Conservation (phyloP, 148 eudicot genomes). For the Cornus suecica region DNA sequence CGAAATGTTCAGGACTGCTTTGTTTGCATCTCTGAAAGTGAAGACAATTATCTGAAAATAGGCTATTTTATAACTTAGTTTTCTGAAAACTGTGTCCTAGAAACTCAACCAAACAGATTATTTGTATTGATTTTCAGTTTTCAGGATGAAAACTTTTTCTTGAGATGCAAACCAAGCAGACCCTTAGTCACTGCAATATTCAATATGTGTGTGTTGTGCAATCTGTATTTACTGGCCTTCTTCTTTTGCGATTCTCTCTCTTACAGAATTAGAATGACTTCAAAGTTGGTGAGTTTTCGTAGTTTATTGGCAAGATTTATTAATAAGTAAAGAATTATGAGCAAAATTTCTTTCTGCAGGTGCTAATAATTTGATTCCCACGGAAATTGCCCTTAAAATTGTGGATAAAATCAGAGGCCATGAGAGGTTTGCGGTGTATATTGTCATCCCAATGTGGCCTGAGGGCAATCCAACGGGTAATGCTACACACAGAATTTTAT, state of each 20-base stretch:
- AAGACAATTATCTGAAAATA: too few relatives aligned
- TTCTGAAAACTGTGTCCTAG: too few relatives aligned
- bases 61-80: too few relatives aligned
- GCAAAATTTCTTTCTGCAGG: constrained; percentile 41
- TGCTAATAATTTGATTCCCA: constrained; percentile 94
- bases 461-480: constrained; percentile 85
- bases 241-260: too few relatives aligned
- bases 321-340: background rate
- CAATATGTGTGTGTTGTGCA: background rate
- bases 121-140: too few relatives aligned
- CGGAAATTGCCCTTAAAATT: constrained; percentile 90
- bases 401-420: constrained; percentile 81
- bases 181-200: background rate
- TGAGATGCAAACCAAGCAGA: too few relatives aligned
- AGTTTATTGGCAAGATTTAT: background rate
- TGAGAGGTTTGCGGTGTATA: constrained; percentile 88
- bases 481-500: constrained; percentile 84
- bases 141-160: too few relatives aligned
- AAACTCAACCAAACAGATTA: too few relatives aligned
- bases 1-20: too few relatives aligned
- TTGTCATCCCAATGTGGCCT: constrained; percentile 98
- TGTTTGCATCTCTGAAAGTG: too few relatives aligned
- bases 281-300: background rate
- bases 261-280: background rate
- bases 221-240: too few relatives aligned